A percentile compares a stretch with the other conserved stretches of the same genome.
Evolutionary conservation across 352 stramenopile species (phyloP).

Genomic region (Phytophthora sp.): DNA sequence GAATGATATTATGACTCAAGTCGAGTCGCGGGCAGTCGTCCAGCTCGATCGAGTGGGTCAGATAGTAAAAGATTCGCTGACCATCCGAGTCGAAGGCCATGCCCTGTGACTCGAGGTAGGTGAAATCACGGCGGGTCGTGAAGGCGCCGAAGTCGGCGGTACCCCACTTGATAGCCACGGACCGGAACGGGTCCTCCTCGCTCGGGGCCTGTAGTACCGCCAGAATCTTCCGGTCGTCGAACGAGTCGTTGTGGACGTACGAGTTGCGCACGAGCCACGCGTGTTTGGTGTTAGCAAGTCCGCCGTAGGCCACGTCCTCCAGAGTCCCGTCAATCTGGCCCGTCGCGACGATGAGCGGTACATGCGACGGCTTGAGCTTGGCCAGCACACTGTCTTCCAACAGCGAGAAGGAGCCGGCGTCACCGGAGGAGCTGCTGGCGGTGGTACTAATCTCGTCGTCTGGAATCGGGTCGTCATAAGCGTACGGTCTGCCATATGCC

Average conservation of each 20-base stretch:
- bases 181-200: constrained; percentile 53
- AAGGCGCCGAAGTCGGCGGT: constrained; percentile 39
- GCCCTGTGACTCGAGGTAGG: constrained; percentile 50
- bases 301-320: constrained; percentile 43
- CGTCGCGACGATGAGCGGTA: constrained; percentile 41
- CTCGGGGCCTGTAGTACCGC: constrained; percentile 40
- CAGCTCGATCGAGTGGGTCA: constrained; percentile 49
- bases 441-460: constrained; percentile 28
- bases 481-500: constrained; percentile 30
- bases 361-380: constrained; percentile 31
- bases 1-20: constrained; percentile 40
- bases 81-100: constrained; percentile 48
- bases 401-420: constrained; percentile 41
- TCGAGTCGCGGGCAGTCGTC: constrained; percentile 33
- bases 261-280: constrained; percentile 43
- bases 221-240: constrained; percentile 44
- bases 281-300: constrained; percentile 36
- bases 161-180: constrained; percentile 50
- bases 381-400: constrained; percentile 40
- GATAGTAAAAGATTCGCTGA: constrained; percentile 48
- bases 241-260: constrained; percentile 45
- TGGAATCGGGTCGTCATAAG: constrained; percentile 28
- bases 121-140: constrained; percentile 39
- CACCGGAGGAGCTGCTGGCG: constrained; percentile 41
- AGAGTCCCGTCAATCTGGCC: constrained; percentile 42